These are phyloP conservation scores for Nannizzia gypsea DNA, from an alignment of 2,329 filamentous ascomycete species.

Conservation along the genomic window DNA sequence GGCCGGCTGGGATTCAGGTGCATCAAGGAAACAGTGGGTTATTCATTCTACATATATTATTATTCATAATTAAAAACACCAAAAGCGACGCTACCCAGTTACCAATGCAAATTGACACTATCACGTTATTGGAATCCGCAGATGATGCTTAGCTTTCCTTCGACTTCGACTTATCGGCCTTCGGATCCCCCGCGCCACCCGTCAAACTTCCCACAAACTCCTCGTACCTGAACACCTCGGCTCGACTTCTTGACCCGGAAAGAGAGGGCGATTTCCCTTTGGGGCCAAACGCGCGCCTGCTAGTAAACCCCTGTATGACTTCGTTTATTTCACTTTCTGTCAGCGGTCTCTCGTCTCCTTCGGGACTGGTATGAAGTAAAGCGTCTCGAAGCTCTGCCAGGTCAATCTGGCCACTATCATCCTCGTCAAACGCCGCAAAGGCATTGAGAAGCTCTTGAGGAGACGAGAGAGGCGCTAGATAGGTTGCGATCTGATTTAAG, in stretches of 20 bases:
- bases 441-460: conserved; percentile 73
- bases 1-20: background rate
- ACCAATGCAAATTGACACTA: background rate
- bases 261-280: conserved; percentile 35
- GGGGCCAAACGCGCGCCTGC: conserved; percentile 67
- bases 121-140: background rate
- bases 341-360: conserved; percentile 52
- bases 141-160: conserved; percentile 12
- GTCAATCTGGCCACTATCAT: conserved; percentile 88
- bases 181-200: conserved; percentile 35
- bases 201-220: conserved; percentile 71
- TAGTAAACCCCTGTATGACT: conserved; percentile 77
- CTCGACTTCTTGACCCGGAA: conserved; percentile 49
- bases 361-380: conserved; percentile 67
- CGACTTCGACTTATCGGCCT: background rate
- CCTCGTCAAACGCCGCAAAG: conserved; percentile 89
- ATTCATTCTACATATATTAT: no score
- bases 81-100: background rate
- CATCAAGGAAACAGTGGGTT: background rate
- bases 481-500: conserved; percentile 65
- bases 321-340: conserved; percentile 68
- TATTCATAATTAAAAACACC: background rate
- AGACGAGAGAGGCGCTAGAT: conserved; percentile 63
- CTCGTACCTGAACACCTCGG: conserved; percentile 85
- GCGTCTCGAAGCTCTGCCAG: conserved; percentile 70